These are phyloP conservation scores for Vaccinium macrocarpon DNA, from an alignment of 148 eudicot genomes.

Conservation along the genomic window DNA sequence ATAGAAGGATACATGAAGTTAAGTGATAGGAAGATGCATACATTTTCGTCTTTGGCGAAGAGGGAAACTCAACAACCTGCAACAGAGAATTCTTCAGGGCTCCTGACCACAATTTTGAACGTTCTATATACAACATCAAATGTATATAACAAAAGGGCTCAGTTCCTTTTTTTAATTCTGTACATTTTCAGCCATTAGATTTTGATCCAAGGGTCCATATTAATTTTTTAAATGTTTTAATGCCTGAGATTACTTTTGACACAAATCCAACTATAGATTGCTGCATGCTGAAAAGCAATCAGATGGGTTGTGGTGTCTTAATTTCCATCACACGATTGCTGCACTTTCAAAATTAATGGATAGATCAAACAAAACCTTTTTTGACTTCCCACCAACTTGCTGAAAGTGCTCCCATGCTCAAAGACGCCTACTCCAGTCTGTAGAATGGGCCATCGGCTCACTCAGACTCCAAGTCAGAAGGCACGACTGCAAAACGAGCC, in stretches of 20 bases:
- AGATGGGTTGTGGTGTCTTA: neutral
- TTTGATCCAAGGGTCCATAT: neutral
- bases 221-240: neutral
- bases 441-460: neutral
- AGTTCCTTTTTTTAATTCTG: neutral
- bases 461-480: neutral
- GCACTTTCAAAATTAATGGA: neutral
- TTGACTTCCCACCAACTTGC: neutral
- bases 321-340: neutral
- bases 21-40: constrained; percentile 28
- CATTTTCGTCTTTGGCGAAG: constrained; percentile 81
- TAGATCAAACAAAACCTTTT: neutral
- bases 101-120: neutral
- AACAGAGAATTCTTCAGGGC: constrained; percentile 19
- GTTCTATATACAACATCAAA: neutral
- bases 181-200: neutral
- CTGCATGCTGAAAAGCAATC: neutral
- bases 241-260: neutral
- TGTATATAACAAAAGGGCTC: neutral
- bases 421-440: neutral
- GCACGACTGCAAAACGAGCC: neutral
- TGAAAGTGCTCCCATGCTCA: neutral
- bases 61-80: constrained; percentile 76
- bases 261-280: neutral
- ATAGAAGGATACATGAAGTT: neutral